Base-by-base conservation (phyloP, 2,329 filamentous ascomycete genomes). In the Nannizziopsis barbatae region DNA sequence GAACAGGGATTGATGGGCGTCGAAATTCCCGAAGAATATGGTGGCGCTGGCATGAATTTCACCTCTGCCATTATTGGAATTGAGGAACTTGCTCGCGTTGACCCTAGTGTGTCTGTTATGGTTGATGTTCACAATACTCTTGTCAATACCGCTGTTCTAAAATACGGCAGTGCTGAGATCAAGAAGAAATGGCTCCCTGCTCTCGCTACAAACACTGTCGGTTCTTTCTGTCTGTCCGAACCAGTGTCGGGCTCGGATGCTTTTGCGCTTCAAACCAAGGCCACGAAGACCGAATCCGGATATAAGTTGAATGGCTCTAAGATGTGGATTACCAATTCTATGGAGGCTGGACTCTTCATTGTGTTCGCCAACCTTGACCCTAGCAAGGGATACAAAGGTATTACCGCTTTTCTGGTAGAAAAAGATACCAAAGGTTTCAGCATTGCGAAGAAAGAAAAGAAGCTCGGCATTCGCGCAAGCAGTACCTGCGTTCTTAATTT, bases 381-480 rank as follows among this genome's bases (percentile, higher is more conserved):
- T 0, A 82, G 79, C 71, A 88, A 90, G 72, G 90, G 88, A 46
- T 95, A 98, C 76, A 90, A 89, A 70, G 92, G 92, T 50, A 98
- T 98, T 68, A 89, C 88, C 1, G 92, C 92, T 45, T 98, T 98
- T 65, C 74, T 98, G 52, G 82, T 96, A 37, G 89, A 95, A 70
- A 95, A 95, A 74, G 83, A 75, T 60, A 85, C 80, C 43, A 81
- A 83, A 48, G 92, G 92, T 31, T 95, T 98, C 75, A 82, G 79
- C 52, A 93, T 98, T 61, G 88, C 92, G 36, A 98, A 98, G 79
- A 98, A 98, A 75, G 92, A 98, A 76, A 96, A 96, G 83, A 98
- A 98, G 75, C 81, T 98, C 42, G 92, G 92, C 51, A 98, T 98
- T 72, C 83, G 79, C 62, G 92, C 92, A 47, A 93, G 86, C 71